phyloP scores from a whole-genome alignment of 805 yeast species.

The Candida boleticola region DNA sequence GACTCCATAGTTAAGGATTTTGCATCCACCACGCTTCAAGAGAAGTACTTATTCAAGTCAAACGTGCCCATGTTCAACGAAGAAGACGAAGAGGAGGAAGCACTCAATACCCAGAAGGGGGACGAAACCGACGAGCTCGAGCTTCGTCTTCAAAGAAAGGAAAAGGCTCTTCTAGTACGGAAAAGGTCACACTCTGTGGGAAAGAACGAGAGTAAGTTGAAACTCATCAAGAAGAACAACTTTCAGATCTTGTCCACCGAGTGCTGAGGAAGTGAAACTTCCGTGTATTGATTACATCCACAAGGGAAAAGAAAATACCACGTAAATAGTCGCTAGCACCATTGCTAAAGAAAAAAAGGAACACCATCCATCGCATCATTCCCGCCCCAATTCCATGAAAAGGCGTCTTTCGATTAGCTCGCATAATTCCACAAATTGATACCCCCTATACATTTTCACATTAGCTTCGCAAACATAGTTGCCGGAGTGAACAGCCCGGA shows the following conservation, averaged over 20 bases:
- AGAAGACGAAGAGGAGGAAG: slow-evolving; percentile 6
- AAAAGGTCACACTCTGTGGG: slow-evolving; percentile 40
- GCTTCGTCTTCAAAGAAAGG: slow-evolving; percentile 18
- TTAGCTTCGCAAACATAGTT: too few species aligned
- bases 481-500: too few species aligned
- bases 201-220: slow-evolving; percentile 33
- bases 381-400: too few species aligned
- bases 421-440: too few species aligned
- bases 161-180: slow-evolving; percentile 17
- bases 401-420: too few species aligned
- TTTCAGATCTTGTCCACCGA: slow-evolving; percentile 17
- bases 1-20: not conserved
- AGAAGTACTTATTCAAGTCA: slow-evolving; percentile 17
- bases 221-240: slow-evolving; percentile 31
- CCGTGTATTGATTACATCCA: too few species aligned
- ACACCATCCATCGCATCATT: too few species aligned
- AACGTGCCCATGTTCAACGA: slow-evolving; percentile 13
- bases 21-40: slow-evolving; percentile 11
- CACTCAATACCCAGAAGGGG: slow-evolving; percentile 8
- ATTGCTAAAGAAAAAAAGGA: too few species aligned
- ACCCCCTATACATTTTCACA: too few species aligned
- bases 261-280: too few species aligned
- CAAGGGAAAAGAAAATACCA: too few species aligned
- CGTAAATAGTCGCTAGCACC: too few species aligned
- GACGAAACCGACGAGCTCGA: slow-evolving; percentile 24